Percentiles rank a stretch among this genome's conserved stretches.
Conservation (phyloP, 768 basidiomycete species). For the Termitomyces sp. region DNA sequence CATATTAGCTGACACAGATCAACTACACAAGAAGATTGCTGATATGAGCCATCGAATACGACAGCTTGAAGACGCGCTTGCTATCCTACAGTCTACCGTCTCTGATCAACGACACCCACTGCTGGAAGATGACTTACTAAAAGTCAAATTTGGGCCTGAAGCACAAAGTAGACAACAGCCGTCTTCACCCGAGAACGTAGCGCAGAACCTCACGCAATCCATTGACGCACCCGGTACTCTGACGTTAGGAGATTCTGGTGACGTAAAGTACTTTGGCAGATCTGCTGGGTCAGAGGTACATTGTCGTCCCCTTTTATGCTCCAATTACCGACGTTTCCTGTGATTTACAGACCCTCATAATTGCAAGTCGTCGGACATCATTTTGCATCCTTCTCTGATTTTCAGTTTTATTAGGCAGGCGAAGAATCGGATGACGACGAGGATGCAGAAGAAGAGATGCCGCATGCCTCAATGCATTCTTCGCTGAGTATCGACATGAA, state of each 20-base stretch:
- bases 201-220: constrained; percentile 29
- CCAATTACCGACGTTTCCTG: background rate
- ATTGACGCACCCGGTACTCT: constrained; percentile 64
- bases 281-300: constrained; percentile 61
- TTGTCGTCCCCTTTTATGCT: background rate
- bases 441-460: constrained; percentile 17
- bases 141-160: constrained; percentile 56
- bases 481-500: constrained; percentile 30
- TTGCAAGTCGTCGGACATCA: constrained; percentile 20
- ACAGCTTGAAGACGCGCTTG: constrained; percentile 65
- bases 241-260: constrained; percentile 56
- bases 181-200: constrained; percentile 18
- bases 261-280: constrained; percentile 61
- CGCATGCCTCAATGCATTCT: background rate
- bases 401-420: constrained; percentile 20
- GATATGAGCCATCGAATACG: constrained; percentile 68
- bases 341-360: constrained; percentile 35
- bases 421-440: constrained; percentile 26
- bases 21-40: constrained; percentile 61
- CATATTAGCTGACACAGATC: constrained; percentile 62
- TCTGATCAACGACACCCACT: constrained; percentile 60
- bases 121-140: constrained; percentile 48
- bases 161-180: constrained; percentile 21
- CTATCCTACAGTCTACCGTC: constrained; percentile 54
- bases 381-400: background rate